phyloP scores from a whole-genome alignment of 2,329 filamentous ascomycete genomes.

The Mollisiaceae sp. region DNA sequence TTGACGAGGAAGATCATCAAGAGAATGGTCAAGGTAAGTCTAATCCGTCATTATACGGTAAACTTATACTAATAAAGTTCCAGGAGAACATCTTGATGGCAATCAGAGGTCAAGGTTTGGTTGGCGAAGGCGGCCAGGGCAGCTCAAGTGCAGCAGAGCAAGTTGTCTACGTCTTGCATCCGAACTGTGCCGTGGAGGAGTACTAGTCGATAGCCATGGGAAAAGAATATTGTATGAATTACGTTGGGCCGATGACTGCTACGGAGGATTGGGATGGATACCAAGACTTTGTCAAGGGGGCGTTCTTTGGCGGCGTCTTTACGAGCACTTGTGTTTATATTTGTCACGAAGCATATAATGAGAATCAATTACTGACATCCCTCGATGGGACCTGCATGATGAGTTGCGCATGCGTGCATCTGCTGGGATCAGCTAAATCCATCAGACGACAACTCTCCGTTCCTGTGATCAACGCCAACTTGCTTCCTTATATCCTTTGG shows the following conservation, averaged over 20 bases:
- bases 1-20: constrained; percentile 86
- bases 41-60: not conserved
- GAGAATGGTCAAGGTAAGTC: constrained; percentile 90
- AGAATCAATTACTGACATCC: constrained; percentile 7
- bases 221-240: constrained; percentile 16
- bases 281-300: constrained; percentile 19
- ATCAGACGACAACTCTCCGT: constrained; percentile 10
- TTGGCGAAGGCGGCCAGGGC: constrained; percentile 52
- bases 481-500: not conserved
- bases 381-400: constrained; percentile 9
- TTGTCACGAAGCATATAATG: constrained; percentile 18
- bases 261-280: constrained; percentile 24
- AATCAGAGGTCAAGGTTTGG: constrained; percentile 66
- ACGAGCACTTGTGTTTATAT: constrained; percentile 17
- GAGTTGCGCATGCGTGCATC: not conserved
- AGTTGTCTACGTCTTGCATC: constrained; percentile 87
- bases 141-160: constrained; percentile 51
- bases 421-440: not conserved
- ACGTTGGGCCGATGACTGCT: constrained; percentile 22
- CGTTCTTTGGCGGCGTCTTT: constrained; percentile 16
- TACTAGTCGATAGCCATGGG: constrained; percentile 28
- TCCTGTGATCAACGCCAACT: constrained; percentile 5
- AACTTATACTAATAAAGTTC: constrained; percentile 40
- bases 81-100: constrained; percentile 90
- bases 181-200: constrained; percentile 83